These are phyloP conservation scores for Beauveria medogensis DNA, from an alignment of 2,329 filamentous ascomycete species.

Conservation along the genomic window DNA sequence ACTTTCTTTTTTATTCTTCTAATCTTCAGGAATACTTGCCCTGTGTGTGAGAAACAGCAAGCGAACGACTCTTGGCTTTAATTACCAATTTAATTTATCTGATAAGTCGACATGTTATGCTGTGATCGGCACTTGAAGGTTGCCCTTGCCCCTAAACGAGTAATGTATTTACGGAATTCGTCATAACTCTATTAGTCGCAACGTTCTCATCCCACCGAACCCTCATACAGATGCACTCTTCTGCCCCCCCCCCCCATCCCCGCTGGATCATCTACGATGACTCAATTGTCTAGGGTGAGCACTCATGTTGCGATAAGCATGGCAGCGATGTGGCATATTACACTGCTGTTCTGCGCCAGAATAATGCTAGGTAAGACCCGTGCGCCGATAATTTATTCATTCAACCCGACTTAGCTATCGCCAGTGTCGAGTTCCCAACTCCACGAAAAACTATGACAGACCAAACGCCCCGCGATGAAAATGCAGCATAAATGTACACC, in stretches of 20 bases:
- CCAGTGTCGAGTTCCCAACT: neutral
- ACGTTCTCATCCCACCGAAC: too few relatives aligned
- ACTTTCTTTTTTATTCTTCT: neutral
- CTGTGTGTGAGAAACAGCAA: neutral
- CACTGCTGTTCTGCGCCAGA: neutral
- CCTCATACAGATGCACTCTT: too few relatives aligned
- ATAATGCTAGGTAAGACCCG: neutral
- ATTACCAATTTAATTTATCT: neutral
- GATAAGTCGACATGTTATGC: neutral
- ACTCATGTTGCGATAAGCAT: too few relatives aligned
- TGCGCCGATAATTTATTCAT: neutral
- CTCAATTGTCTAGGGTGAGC: too few relatives aligned
- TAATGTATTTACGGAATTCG: too few relatives aligned
- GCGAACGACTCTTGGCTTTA: neutral
- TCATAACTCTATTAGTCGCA: too few relatives aligned
- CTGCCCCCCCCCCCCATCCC: too few relatives aligned
- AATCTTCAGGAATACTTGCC: neutral
- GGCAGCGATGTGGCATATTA: too few relatives aligned
- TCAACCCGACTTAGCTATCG: neutral
- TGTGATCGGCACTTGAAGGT: too few relatives aligned
- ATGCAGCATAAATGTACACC: constrained; percentile 1
- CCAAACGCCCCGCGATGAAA: constrained; percentile 2
- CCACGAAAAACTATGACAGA: neutral
- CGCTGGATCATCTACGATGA: too few relatives aligned
- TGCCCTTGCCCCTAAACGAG: too few relatives aligned